phyloP scores from a whole-genome alignment of 129 eudicot genomes.

The Erigeron canadensis region DNA sequence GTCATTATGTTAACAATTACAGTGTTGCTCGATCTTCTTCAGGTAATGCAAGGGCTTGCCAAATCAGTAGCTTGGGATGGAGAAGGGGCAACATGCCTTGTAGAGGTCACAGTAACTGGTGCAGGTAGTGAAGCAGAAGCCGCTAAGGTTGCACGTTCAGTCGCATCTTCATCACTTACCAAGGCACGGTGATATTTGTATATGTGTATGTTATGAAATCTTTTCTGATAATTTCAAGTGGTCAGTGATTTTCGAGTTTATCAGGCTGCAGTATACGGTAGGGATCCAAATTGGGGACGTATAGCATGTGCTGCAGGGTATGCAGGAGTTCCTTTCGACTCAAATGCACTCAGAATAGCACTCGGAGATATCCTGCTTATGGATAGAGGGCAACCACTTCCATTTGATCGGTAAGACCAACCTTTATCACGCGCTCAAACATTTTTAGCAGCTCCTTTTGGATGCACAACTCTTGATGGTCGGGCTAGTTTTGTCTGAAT shows the following conservation, averaged over 20 bases:
- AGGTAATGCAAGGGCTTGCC: constrained; percentile 99
- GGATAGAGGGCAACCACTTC: constrained; percentile 91
- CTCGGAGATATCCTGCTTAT: constrained; percentile 82
- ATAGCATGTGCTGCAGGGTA: constrained; percentile 99
- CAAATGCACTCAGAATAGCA: constrained; percentile 63
- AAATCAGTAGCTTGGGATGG: constrained; percentile 99
- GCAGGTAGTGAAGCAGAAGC: constrained; percentile 82
- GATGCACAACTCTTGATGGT: not conserved
- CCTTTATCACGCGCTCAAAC: not conserved
- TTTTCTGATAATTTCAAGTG: constrained; percentile 1
- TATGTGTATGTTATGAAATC: constrained; percentile 5
- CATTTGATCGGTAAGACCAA: constrained; percentile 60
- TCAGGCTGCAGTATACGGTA: constrained; percentile 55
- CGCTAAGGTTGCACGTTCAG: constrained; percentile 87
- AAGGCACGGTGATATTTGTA: constrained; percentile 22
- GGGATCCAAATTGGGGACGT: constrained; percentile 99
- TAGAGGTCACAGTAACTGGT: constrained; percentile 87
- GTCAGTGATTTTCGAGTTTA: constrained; percentile 15
- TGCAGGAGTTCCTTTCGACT: constrained; percentile 74
- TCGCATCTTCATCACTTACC: constrained; percentile 76
- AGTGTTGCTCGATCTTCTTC: constrained; percentile 16
- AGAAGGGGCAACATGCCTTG: constrained; percentile 96
- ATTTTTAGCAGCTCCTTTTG: not conserved
- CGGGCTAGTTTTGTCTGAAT: not conserved
- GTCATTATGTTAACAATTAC: not conserved